Evolutionary conservation across 768 basidiomycete genomes (phyloP), one percentile per base, ranked within the genome.

Genomic region (Mycena leptocephala): DNA sequence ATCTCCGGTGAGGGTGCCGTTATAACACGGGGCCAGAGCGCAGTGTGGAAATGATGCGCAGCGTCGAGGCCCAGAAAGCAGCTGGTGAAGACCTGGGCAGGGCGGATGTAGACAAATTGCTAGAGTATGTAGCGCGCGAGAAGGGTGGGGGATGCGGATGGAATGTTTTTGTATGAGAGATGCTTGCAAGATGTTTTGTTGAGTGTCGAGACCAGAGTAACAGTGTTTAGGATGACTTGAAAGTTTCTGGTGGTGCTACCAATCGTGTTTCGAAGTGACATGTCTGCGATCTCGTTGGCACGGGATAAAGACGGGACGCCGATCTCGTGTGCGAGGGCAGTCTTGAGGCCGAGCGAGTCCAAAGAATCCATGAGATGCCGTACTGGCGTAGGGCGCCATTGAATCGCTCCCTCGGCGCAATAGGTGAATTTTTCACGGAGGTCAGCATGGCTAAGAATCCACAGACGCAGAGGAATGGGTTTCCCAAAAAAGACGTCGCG

Each of bases 161-260:
- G 72, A 32, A 74, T 66, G 35, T 24, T 41, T 1, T n/a, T 10
- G 22, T 56, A 41, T 14, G 43, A 22, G 24, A 74, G 32, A 1
- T 32, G 72, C 13, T 66, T 51, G 43, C 30, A 32, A n/a, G 30
- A n/a, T 2, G 41, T 58, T 32, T 74, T 74, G 65, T 74, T 22
- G 28, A 74, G 55, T 1, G 35, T 32, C 0, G 48, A 59, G 20
- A 74, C 56, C 22, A 67, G 39, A 2, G 64, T 22, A 13, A 62
- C 32, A 7, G 55, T 74, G 56, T 74, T 58, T n/a, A 56, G 65
- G 11, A 74, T 51, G 18, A 74, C 51, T 33, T 74, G 72, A 35
- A 74, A 66, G 56, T 74, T 67, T 30, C 56, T 64, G 55, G 30
- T 46, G 30, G 65, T 55, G 64, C 64, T 67, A 22, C 65, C 56